Base-by-base conservation (phyloP, 179 eudicot species). In the Nepenthes alata region DNA sequence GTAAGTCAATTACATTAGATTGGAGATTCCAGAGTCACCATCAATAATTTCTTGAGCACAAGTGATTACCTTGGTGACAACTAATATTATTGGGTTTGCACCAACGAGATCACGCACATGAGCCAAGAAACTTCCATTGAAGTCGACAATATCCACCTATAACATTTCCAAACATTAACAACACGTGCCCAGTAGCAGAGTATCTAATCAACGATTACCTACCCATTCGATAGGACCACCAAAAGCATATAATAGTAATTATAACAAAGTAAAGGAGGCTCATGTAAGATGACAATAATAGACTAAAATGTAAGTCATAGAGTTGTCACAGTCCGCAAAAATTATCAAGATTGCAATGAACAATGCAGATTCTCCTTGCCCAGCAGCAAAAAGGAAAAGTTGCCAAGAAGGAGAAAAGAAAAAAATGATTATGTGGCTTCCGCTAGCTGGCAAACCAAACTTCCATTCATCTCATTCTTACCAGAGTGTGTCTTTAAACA, bases 111-210 rank as follows among this genome's bases (percentile, higher is more conserved):
- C 98, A 68, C 98, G 95, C 13, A 89, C 81, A 66, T 79, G 95
- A 75, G 85, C 83, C 79, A 91, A 70, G 73, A 91, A 91, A 72
- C 98, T 91, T 67, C 98, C 98, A 70, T 80, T 86, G 80, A 89
- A 91, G 81, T 91, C 98, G 57, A 89, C 86, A 70, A 91, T 85
- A 67, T 91, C 96, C 63, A 91, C 98, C 98, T 91, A 74, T 71
- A 72, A 48, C 47, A 48, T 47, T 37, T 47, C 6, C 39, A 37
- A 35, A 69, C 47, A 66, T 44, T 57, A 57, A 72, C 9, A 54
- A 44, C 37, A 35, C 13, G 12, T 34, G 11, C 3, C 25, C 54
- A 48, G 53, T 4, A 41, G 45, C 1, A 41, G 45, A 41, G 8
- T 41, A 25, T 25, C 25, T 7, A 41, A 41, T 41, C 45, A 41